Base-by-base conservation (phyloP, 306 rosid genomes). In the Dryas drummondii region DNA sequence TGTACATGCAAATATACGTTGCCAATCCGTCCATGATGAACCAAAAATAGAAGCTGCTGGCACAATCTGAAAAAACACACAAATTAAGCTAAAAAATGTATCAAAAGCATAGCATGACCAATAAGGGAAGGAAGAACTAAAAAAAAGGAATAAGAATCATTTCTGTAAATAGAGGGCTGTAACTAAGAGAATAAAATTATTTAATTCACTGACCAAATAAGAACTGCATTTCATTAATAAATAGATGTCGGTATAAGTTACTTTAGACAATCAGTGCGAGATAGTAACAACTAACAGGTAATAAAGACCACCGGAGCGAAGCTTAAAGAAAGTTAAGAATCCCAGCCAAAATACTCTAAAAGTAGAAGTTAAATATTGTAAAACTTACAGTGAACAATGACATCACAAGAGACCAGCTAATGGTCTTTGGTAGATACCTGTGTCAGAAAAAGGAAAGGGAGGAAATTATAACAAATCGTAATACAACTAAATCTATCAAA, bases 21-120 rank as follows among this genome's bases (percentile, higher is more conserved):
- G 87, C 98, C 97, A 94, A 76, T 91, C 87, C 32, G 78, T 83
- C 96, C 97, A 90, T 0, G 93, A 94, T 37, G 88, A 82, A 54
- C 97, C 97, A 73, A 90, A 85, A 72, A 88, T 93, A 76, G 91
- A 87, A 12, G 97, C 82, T 22, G 97, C 91, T 48, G 97, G 97
- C 80, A 86, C 96, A 60, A 70, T 82, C 98, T 91, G 89, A 52
- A 75, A 78, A 63, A 77, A 74, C 40, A 68, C 22, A 44, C 42
- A 54, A 71, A 52, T 0, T 27, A 5, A 9, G 55, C 45, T 70
- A 40, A 59, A 19, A 56, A 52, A 26, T 51, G 70, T 5, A 53
- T 68, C 10, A 14, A 42, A 57, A 63, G 60, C 65, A 51, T 1
- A 57, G 22, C 55, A 7, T 41, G 53, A 51, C 52, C 27, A 26